phyloP scores from a whole-genome alignment of 176 grass and related monocot genomes.

The Bromus sterilis region DNA sequence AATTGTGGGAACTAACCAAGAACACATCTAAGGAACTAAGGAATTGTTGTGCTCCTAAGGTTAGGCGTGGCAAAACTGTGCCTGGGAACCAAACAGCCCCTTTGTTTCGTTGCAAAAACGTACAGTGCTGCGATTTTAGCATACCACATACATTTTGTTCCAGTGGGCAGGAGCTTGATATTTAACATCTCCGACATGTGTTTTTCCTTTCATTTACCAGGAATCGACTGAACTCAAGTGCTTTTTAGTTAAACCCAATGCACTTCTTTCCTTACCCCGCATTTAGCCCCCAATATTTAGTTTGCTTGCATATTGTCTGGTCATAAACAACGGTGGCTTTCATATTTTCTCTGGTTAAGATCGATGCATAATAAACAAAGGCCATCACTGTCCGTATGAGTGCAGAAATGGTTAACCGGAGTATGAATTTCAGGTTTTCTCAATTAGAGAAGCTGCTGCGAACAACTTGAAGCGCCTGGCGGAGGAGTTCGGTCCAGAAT shows the following conservation, averaged over 20 bases:
- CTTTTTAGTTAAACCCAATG: neutral
- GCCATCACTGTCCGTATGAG: neutral
- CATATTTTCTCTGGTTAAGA: neutral
- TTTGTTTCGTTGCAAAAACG: neutral
- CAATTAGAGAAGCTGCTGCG: conserved; percentile 87
- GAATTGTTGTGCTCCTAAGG: neutral
- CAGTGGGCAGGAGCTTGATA: neutral
- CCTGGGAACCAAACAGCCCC: neutral
- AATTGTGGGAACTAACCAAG: neutral
- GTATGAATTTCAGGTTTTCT: conserved; percentile 66
- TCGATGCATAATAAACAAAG: neutral
- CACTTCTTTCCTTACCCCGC: neutral
- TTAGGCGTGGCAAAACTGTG: neutral
- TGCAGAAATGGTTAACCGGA: neutral
- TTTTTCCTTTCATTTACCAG: neutral
- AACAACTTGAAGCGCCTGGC: conserved; percentile 93
- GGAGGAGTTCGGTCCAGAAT: conserved; percentile 93
- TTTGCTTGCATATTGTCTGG: neutral
- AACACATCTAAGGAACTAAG: neutral
- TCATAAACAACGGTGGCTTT: neutral
- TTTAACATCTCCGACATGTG: neutral
- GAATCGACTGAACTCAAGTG: neutral
- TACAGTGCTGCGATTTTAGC: neutral
- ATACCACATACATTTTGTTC: neutral
- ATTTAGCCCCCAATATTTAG: neutral